Evolutionary conservation across 2,329 filamentous ascomycete species (phyloP), one percentile per base, ranked within the genome.

Genomic region (Saccharata proteae): DNA sequence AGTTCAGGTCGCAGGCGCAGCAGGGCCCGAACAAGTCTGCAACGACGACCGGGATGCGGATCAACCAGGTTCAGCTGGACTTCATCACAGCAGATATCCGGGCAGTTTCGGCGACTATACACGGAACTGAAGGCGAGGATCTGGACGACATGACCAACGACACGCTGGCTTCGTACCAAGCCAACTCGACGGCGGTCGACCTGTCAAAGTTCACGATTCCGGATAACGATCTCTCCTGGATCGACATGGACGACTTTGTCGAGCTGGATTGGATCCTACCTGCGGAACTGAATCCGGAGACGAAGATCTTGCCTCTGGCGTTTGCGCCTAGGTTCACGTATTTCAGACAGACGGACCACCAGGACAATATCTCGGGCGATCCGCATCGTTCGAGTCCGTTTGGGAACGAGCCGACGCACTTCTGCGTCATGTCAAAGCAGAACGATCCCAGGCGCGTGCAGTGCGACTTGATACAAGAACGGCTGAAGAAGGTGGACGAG

Each of bases 221-320:
- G 0, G 90, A 98, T 52, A 82, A 92, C 33, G 90, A 98, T 48
- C 77, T 85, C 43, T 85, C 79, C 34, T 98, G 90, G 90, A 86
- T 98, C 40, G 90, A 98, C 48, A 96, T 98, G 85, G 90, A 98
- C 50, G 90, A 98, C 52, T 98, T 98, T 56, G 86, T 98, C 17
- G 90, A 98, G 54, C 63, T 98, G 14, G 92, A 94, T 51, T 96
- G 88, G 88, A 86, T 93, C 32, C 59, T 94, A 15, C 88, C 88
- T 1, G 80, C 83, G 10, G 83, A 93, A 48, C 74, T 80, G 18
- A 92, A 93, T 42, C 86, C 88, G 1, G 80, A 92, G 43, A 96
- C 88, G 1, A 86, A 90, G 54, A 98, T 98, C 26, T 59, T 98
- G 32, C 92, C 92, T 0, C 68, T 98, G 6, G 86, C 82, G 0